Evolutionary conservation across 1,284 basidiomycete genomes (phyloP).

Genomic region (Cerrena zonata): DNA sequence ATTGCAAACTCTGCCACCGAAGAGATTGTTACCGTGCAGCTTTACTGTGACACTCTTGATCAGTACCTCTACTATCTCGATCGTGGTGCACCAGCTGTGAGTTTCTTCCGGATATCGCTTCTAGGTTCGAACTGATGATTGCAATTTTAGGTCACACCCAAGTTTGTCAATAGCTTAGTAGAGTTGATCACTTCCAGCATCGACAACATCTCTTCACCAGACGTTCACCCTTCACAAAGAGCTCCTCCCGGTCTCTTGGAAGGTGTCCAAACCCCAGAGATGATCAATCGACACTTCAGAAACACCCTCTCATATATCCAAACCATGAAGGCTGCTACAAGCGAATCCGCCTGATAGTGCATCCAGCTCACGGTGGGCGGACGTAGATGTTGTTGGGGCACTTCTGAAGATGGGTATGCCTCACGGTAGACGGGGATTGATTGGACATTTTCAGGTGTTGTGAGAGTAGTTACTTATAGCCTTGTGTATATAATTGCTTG

Average conservation of each 20-base stretch:
- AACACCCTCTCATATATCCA: conserved; percentile 85
- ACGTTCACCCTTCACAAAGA: conserved; percentile 79
- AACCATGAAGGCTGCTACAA: conserved; percentile 56
- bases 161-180: conserved; percentile 90
- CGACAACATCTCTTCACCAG: conserved; percentile 77
- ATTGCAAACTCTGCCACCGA: conserved; percentile 92
- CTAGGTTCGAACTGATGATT: conserved; percentile 8
- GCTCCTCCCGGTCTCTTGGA: conserved; percentile 81
- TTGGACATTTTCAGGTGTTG: not conserved
- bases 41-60: conserved; percentile 91
- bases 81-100: conserved; percentile 80
- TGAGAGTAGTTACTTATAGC: conserved; percentile 6
- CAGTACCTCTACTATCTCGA: conserved; percentile 93
- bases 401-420: conserved; percentile 79
- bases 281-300: conserved; percentile 87
- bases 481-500: conserved; percentile 4
- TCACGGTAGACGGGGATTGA: conserved; percentile 31
- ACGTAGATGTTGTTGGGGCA: conserved; percentile 82
- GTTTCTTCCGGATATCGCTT: conserved; percentile 21
- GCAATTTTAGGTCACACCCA: conserved; percentile 68
- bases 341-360: conserved; percentile 34
- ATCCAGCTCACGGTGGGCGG: conserved; percentile 63
- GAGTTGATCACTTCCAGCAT: conserved; percentile 89
- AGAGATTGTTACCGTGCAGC: conserved; percentile 87
- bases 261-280: conserved; percentile 84